These are phyloP conservation scores for Diaporthe helianthi DNA, from an alignment of 2,329 filamentous ascomycete genomes.

Conservation along the genomic window DNA sequence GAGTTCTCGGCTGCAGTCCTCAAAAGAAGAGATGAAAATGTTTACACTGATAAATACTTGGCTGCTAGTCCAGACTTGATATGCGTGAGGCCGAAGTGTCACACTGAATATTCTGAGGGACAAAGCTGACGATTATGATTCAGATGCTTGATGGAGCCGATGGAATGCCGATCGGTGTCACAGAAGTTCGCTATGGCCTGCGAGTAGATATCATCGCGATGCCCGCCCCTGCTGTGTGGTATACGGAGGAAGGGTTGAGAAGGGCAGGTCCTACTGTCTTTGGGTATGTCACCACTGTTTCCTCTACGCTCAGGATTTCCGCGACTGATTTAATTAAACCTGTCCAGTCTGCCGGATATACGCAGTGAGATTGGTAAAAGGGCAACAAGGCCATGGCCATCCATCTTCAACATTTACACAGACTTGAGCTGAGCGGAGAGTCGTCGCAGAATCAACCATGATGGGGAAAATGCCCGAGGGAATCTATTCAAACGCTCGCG, in stretches of 20 bases:
- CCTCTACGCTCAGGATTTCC: no score
- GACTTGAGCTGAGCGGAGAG: rapidly evolving
- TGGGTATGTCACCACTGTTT: neutral
- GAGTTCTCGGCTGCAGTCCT: neutral
- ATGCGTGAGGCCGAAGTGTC: neutral
- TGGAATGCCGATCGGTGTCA: constrained; percentile 15
- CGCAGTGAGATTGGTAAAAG: neutral
- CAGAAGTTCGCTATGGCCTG: neutral
- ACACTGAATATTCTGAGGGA: rapidly evolving
- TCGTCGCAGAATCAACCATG: neutral
- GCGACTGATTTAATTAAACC: neutral
- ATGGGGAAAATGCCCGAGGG: neutral
- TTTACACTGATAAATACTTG: neutral
- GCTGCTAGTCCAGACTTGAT: constrained; percentile 7
- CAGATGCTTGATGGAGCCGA: constrained; percentile 16
- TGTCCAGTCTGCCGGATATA: neutral
- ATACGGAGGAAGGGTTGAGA: neutral
- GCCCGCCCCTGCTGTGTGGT: neutral
- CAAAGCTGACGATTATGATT: neutral
- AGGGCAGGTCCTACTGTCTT: constrained; percentile 11
- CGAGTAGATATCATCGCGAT: constrained; percentile 9
- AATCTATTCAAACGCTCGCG: neutral
- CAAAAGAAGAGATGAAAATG: neutral
- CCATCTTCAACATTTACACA: neutral
- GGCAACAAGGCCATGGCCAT: neutral